Base-by-base conservation (phyloP, 768 basidiomycete species). In the Lentinula boryana region DNA sequence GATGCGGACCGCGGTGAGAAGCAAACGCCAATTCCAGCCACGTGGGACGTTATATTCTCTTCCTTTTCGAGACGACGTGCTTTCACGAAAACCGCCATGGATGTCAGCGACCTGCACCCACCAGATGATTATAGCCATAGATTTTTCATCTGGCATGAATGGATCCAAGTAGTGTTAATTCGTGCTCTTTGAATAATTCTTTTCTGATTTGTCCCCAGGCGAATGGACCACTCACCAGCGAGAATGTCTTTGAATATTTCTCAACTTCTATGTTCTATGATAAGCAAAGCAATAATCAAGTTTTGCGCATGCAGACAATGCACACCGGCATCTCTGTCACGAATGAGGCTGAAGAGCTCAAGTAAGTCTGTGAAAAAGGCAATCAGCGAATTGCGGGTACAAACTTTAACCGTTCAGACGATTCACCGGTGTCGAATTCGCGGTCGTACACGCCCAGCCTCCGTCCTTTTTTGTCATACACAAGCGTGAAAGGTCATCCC, bases 71-170 rank as follows among this genome's bases (percentile, higher is more conserved):
- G 44, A 48, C 27, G 16, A 35, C 44, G 21, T 57, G 40, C 31
- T 13, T 49, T 52, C 50, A 13, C 32, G 23, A 33, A 56, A 27
- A 27, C 56, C 49, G 21, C 46, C 60, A 83, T 84, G 82, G 82
- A 83, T 58, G 66, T 76, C 58, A 76, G 69, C 60, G 89, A 92
- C 68, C 78, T 92, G 46, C 90, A 91, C 68, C 90, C 91, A 31
- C 77, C 83, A 65, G 90, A 93, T 69, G 91, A 93, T 74, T 88
- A 89, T 72, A 88, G 80, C 62, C 87, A 89, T 69, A 78, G 87
- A 16, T 92, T 90, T 74, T 93, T 92, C 75, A 92, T 91, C 65
- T 93, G 89, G 89, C 90, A 92, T 70, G 91, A 93, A 71, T 93
- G 89, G 89, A 86, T 93, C 60, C 86, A 90, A 80, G 89, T 85